These are phyloP conservation scores for Coniferiporia weirii DNA, from an alignment of 1,284 basidiomycete species.

Conservation along the genomic window DNA sequence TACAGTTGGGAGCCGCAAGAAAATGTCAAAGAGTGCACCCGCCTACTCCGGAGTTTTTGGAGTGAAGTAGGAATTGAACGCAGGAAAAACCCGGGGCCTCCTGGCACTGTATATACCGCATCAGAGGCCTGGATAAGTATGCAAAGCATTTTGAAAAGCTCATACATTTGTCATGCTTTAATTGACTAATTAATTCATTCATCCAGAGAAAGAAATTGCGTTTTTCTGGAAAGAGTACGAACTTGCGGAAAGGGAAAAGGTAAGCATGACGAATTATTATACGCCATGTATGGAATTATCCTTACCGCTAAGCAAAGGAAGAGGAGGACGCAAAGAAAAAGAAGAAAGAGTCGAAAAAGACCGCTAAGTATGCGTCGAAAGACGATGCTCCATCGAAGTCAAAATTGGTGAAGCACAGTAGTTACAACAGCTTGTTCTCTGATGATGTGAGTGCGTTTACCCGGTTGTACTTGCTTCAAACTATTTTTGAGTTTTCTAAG, in stretches of 20 bases:
- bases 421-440: constrained; percentile 1
- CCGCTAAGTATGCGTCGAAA: background rate
- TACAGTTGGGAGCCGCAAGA: constrained; percentile 64
- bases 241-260: constrained; percentile 20
- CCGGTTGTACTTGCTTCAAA: background rate
- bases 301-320: constrained; percentile 23
- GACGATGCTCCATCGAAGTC: constrained; percentile 4
- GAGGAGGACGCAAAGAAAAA: constrained; percentile 20
- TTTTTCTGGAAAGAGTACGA: constrained; percentile 40
- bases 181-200: background rate
- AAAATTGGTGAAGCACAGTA: background rate
- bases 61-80: constrained; percentile 51
- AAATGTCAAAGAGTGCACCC: constrained; percentile 49
- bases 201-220: constrained; percentile 34
- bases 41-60: constrained; percentile 60
- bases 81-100: constrained; percentile 37
- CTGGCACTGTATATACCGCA: constrained; percentile 40
- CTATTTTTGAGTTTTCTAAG: background rate
- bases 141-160: constrained; percentile 20
- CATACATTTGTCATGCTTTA: background rate
- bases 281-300: background rate
- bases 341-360: background rate
- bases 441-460: background rate
- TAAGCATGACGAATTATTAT: constrained; percentile 21
- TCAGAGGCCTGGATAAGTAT: constrained; percentile 46